Evolutionary conservation across 495 filamentous ascomycete species (phyloP).

Genomic region (Aspergillus bertholletiae): DNA sequence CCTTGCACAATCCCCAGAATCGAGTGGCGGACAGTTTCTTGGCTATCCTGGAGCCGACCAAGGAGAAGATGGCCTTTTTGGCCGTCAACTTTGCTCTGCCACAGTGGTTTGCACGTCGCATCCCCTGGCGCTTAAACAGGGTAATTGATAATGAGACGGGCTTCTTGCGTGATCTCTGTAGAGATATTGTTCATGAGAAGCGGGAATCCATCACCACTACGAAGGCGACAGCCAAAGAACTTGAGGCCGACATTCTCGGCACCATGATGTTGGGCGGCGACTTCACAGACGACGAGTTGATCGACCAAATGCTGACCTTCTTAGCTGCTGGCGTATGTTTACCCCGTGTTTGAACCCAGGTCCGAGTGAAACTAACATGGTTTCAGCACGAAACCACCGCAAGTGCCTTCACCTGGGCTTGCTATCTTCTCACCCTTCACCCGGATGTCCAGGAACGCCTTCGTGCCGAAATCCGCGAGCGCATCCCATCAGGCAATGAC

Average conservation of each 20-base stretch:
- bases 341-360: no score
- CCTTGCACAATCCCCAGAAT: constrained; percentile 61
- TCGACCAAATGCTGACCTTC: constrained; percentile 55
- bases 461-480: constrained; percentile 43
- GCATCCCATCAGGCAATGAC: constrained; percentile 29
- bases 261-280: constrained; percentile 51
- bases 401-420: constrained; percentile 49
- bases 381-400: constrained; percentile 52
- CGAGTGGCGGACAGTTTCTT: constrained; percentile 66
- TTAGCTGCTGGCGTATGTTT: constrained; percentile 43
- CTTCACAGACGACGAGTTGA: constrained; percentile 48
- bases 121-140: constrained; percentile 68
- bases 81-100: constrained; percentile 46
- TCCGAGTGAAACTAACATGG: no score
- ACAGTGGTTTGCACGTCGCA: constrained; percentile 39
- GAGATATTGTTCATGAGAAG: constrained; percentile 66
- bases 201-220: constrained; percentile 46
- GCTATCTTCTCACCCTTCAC: constrained; percentile 46
- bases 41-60: constrained; percentile 46
- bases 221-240: constrained; percentile 50
- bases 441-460: constrained; percentile 44
- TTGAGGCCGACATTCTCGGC: constrained; percentile 69
- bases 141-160: constrained; percentile 53
- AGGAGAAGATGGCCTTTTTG: constrained; percentile 46
- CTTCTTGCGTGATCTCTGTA: constrained; percentile 60